Conservation (phyloP, 352 stramenopile genomes). For the Paralagenidium karlingii region DNA sequence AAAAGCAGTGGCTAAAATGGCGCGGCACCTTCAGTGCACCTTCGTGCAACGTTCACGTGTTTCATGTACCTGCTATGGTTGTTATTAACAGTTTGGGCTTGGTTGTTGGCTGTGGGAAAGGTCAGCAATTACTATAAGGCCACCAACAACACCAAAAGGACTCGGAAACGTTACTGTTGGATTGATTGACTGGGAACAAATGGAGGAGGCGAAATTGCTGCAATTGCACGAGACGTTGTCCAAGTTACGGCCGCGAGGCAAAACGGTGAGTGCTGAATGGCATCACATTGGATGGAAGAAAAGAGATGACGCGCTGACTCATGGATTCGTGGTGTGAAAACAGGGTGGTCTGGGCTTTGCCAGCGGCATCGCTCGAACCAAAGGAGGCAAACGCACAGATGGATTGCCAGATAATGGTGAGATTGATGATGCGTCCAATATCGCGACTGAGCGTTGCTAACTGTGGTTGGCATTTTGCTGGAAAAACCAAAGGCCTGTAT, state of each 20-base stretch:
- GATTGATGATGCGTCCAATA: not conserved
- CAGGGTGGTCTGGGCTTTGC: constrained; percentile 62
- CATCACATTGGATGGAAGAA: not conserved
- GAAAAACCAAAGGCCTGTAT: constrained; percentile 29
- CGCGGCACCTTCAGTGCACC: too few relatives aligned
- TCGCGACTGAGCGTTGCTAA: not conserved
- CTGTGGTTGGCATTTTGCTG: constrained; percentile 1
- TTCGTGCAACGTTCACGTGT: too few relatives aligned
- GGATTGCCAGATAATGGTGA: constrained; percentile 60
- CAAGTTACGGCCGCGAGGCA: constrained; percentile 68
- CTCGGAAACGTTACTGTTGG: too few relatives aligned
- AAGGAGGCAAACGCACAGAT: constrained; percentile 48
- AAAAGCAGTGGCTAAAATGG: too few relatives aligned
- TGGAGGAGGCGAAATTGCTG: constrained; percentile 79
- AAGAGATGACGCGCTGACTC: not conserved
- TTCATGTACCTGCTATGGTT: too few relatives aligned
- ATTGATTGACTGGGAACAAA: too few relatives aligned
- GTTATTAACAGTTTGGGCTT: too few relatives aligned
- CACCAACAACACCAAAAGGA: too few relatives aligned
- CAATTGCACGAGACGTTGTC: constrained; percentile 78
- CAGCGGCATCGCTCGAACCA: constrained; percentile 23
- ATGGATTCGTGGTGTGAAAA: constrained; percentile 3
- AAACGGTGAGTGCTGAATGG: constrained; percentile 28
- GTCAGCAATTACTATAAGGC: too few relatives aligned
- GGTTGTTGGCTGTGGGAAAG: too few relatives aligned